Conservation (phyloP, 2,329 filamentous ascomycete genomes). For the Apiospora aurea region DNA sequence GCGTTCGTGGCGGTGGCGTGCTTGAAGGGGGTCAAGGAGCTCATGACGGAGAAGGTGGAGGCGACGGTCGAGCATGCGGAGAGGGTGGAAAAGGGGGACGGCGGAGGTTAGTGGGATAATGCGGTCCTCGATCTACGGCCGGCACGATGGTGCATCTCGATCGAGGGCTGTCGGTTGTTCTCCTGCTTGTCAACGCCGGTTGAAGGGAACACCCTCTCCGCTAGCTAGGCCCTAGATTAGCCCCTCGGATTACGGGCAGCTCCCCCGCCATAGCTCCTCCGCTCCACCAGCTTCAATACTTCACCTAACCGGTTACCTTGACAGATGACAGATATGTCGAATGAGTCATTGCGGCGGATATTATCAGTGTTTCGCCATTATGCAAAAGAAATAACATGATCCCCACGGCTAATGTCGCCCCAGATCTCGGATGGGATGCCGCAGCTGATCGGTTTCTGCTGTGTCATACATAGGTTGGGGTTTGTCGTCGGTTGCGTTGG, state of each 20-base stretch:
- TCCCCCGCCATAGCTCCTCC: not conserved
- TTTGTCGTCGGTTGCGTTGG: not conserved
- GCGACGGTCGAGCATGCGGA: conserved; percentile 52
- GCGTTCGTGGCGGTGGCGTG: conserved; percentile 52
- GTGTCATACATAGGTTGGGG: not conserved
- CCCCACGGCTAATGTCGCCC: not conserved
- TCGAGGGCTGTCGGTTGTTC: no score
- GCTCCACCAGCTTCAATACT: not conserved
- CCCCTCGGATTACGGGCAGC: not conserved
- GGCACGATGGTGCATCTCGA: not conserved
- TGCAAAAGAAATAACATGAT: not conserved
- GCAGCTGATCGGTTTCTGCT: not conserved
- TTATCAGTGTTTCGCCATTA: not conserved
- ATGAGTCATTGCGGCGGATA: no score
- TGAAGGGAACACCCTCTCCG: not conserved
- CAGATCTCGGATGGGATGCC: not conserved
- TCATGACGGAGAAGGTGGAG: conserved; percentile 62
- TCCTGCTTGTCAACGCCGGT: not conserved
- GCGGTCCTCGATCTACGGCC: not conserved
- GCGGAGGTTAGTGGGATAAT: not conserved
- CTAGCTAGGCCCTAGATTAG: not conserved
- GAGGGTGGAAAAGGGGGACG: not conserved
- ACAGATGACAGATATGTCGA: not conserved
- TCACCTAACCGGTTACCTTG: not conserved
- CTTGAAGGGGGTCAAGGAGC: conserved; percentile 55